Base-by-base conservation (phyloP, 257 asterid species). In the Dorcoceras hygrometricum region DNA sequence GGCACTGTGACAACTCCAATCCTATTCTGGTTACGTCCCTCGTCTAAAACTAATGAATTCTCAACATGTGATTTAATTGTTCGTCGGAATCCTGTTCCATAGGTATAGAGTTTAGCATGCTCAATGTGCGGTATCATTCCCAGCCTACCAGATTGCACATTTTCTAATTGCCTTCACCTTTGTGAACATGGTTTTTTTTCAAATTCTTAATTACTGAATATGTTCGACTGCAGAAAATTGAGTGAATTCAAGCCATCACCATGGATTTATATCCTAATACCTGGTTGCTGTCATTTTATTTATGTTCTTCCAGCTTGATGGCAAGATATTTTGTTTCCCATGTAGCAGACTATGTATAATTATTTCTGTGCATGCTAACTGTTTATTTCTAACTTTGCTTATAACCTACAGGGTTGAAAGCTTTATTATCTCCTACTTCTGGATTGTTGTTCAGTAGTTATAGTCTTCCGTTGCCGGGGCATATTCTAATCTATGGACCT, bases 401-500 rank as follows among this genome's bases (percentile, higher is more conserved):
- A 65, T 73, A 58, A 70, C 72, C 66, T 83, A 80, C 83, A 88
- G 95, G 96, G 79, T 76, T 93, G 86, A 79, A 69, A 59, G 80
- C 81, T 67, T 79, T 86, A 67, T 73, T 93, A 54, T 88, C 95
- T 74, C 84, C 83, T 66, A 50, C 82, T 74, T 85, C 86, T 82
- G 93, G 82, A 71, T 68, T 73, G 78, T 70, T 84, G 77, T 78
- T 80, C 76, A 81, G 85, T 69, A 82, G 68, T 62, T 85, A 81
- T 74, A 73, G 81, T 71, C 89, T 90, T 73, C 97, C 96, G 7
- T 73, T 85, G 73, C 96, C 99, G 48, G 99, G 99, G 76, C 96
- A 93, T 80, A 79, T 88, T 75, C 85, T 93, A 56, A 86, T 93
- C 56, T 85, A 78, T 63, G 99, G 99, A 58, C 96, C 97, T 68